These are phyloP conservation scores for Phytophthora parvispora DNA, from an alignment of 352 stramenopile species.

Conservation along the genomic window DNA sequence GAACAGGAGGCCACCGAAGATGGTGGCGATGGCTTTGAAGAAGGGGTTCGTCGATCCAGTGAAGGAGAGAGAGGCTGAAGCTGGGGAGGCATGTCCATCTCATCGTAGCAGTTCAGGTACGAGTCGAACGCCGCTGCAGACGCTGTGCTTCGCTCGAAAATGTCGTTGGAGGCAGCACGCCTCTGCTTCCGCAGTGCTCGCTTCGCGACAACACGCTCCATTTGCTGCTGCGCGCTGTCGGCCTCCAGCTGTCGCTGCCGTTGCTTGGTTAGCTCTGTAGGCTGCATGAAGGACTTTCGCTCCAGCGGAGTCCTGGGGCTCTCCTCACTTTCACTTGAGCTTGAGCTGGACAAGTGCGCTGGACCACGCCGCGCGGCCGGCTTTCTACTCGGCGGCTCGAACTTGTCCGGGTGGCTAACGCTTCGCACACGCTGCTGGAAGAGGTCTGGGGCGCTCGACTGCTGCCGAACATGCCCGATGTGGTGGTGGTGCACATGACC, in stretches of 20 bases:
- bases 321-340: conserved; percentile 42
- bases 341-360: conserved; percentile 22
- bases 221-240: conserved; percentile 22
- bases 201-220: conserved; percentile 38
- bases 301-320: conserved; percentile 41
- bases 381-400: conserved; percentile 13
- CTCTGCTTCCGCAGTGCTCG: conserved; percentile 47
- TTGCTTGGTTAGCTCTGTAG: conserved; percentile 59
- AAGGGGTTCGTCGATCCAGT: conserved; percentile 13
- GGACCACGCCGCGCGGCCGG: conserved; percentile 1
- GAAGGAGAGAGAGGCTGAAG: conserved; percentile 33
- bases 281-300: conserved; percentile 70
- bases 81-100: conserved; percentile 47
- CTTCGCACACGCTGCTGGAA: conserved; percentile 41
- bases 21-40: conserved; percentile 17
- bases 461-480: background rate
- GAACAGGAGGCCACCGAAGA: conserved; percentile 28
- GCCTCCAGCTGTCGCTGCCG: conserved; percentile 38
- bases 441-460: conserved; percentile 7
- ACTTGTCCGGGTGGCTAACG: conserved; percentile 48
- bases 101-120: conserved; percentile 48
- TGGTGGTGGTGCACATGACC: conserved; percentile 35
- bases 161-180: conserved; percentile 45
- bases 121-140: conserved; percentile 20
- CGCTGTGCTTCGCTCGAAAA: conserved; percentile 48